Base-by-base conservation (phyloP, 2,329 filamentous ascomycete genomes). In the Cladosporium colombiae region DNA sequence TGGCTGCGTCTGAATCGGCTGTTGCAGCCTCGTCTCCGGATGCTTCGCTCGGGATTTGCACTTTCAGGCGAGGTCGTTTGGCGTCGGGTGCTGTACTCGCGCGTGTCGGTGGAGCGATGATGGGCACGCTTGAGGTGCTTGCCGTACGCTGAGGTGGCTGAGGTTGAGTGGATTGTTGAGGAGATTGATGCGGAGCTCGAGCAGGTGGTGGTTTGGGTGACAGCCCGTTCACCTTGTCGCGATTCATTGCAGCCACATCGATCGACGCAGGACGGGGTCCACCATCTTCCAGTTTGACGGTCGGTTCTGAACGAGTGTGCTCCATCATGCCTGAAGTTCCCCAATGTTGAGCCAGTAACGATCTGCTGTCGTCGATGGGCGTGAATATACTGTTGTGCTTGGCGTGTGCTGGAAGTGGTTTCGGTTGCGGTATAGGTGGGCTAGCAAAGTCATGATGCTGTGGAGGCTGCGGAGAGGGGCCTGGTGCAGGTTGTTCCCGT, bases 321-420 rank as follows among this genome's bases (percentile, higher is more conserved):
- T 84, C 78, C 69, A 82, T 82, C 57, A 83, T 78, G 58, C 88
- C 87, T 2, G 85, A 83, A 11, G 87, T 70, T 29, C 81, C 81
- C 81, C 81, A 89, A 76, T 97, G 93, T 70, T 94, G 91, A 14
- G 92, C 92, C 52, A 97, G 80, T 66, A 97, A 89, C 1, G 93
- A 97, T 58, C 91, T 87, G 72, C 91, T 93, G 76, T 97, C 93
- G 73, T 98, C 95, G 68, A 99, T 96, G 0, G 95, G 95, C 0
- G 95, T 99, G 76, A 98, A 98, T 67, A 99, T 98, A 77, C 93
- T 97, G 75, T 93, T 90, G 25, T 90, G 89, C 76, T 93, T 93
- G 37, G 84, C 79, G 37, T 80, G 78, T 23, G 74, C 79, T 8
- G 84, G 82, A 3, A 86, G 72, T 6, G 91, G 89, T 73, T 89